Conservation (phyloP, 169 alveolate species). For the Plasmodium gonderi region DNA sequence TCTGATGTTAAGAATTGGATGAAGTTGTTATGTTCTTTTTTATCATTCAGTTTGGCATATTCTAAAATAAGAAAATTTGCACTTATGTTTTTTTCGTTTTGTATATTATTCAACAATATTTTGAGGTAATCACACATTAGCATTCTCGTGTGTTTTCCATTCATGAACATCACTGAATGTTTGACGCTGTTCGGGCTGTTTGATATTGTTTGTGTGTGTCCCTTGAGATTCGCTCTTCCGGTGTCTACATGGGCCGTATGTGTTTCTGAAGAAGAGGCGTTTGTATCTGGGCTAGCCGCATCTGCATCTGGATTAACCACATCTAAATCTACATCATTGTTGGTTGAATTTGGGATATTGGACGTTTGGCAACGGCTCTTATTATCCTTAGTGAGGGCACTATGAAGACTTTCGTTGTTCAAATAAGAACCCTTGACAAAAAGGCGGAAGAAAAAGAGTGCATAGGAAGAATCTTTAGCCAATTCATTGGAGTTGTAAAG, state of each 20-base stretch:
- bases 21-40: background rate
- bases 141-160: conserved; percentile 27
- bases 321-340: no score
- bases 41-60: background rate
- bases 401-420: background rate
- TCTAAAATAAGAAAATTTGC: conserved; percentile 8
- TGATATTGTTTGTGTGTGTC: background rate
- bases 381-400: background rate
- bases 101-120: conserved; percentile 12
- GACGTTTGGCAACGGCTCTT: no score
- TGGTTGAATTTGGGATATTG: no score
- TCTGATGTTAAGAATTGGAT: background rate
- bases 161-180: conserved; percentile 1
- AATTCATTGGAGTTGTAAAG: background rate
- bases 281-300: background rate
- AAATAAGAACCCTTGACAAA: conserved; percentile 21
- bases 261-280: no score
- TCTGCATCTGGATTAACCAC: background rate
- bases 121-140: conserved; percentile 28
- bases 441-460: conserved; percentile 6
- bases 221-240: background rate
- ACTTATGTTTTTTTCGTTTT: conserved; percentile 14
- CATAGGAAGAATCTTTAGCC: conserved; percentile 23
- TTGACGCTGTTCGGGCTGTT: background rate
- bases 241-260: background rate